Conservation (phyloP, 2,329 filamentous ascomycete species). For the Boeremia exigua region DNA sequence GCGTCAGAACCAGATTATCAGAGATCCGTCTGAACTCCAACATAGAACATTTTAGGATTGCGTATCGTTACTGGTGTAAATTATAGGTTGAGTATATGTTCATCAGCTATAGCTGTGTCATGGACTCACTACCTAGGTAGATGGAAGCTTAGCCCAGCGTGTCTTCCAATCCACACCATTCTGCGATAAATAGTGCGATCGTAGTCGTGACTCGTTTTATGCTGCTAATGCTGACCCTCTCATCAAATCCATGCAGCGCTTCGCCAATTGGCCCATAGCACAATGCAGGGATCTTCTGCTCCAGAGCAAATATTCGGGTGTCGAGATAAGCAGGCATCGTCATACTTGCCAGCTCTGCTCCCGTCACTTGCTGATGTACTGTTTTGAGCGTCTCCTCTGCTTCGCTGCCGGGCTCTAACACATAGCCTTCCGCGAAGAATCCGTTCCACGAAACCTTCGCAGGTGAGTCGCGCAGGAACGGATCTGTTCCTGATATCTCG, state of each 20-base stretch:
- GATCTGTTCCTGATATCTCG: constrained; percentile 12
- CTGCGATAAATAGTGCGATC: constrained; percentile 27
- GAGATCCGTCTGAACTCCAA: no score
- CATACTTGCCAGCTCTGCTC: constrained; percentile 16
- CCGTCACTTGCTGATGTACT: constrained; percentile 23
- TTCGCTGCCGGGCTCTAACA: constrained; percentile 22
- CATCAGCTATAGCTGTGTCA: no score
- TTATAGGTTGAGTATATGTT: no score
- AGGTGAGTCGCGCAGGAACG: constrained; percentile 22
- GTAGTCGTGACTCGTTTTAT: constrained; percentile 25
- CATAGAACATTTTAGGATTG: no score
- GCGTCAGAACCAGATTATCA: no score
- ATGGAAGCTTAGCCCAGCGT: background rate
- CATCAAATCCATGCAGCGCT: constrained; percentile 26
- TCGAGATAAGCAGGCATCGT: constrained; percentile 27
- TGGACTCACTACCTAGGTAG: no score
- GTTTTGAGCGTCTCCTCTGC: constrained; percentile 22
- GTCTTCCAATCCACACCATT: constrained; percentile 28
- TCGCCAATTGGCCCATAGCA: constrained; percentile 27
- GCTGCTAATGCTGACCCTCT: constrained; percentile 27
- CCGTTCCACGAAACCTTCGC: constrained; percentile 29
- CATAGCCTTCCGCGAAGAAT: constrained; percentile 30
- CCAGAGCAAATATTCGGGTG: constrained; percentile 25
- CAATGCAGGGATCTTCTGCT: constrained; percentile 29
- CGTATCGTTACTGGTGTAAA: no score